Evolutionary conservation across 2,329 filamentous ascomycete species (phyloP).

Genomic region (Geoglossum cookeanum): DNA sequence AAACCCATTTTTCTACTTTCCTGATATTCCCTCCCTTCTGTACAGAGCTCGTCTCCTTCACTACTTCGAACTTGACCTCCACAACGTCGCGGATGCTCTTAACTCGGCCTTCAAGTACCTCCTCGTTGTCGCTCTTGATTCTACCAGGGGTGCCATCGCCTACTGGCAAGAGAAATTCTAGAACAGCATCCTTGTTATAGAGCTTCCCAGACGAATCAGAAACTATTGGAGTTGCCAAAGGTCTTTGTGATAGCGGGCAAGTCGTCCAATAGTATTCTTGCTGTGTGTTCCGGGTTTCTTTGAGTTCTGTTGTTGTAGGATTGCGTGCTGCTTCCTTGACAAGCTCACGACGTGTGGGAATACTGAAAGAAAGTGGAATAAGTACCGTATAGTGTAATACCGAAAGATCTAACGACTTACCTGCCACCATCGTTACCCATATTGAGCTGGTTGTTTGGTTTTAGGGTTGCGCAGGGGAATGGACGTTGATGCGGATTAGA

Average conservation of each 20-base stretch:
- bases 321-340: constrained; percentile 81
- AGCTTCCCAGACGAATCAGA: constrained; percentile 69
- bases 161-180: constrained; percentile 44
- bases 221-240: constrained; percentile 55
- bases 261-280: constrained; percentile 73
- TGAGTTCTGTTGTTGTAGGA: constrained; percentile 67
- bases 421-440: constrained; percentile 98
- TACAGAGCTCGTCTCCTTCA: constrained; percentile 15
- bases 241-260: constrained; percentile 68
- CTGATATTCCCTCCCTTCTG: constrained; percentile 21
- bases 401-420: constrained; percentile 18
- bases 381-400: constrained; percentile 3
- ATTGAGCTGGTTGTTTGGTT: not conserved
- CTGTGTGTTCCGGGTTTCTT: constrained; percentile 71
- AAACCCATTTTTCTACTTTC: constrained; percentile 47
- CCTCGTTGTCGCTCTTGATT: constrained; percentile 40
- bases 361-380: constrained; percentile 28
- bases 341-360: constrained; percentile 86
- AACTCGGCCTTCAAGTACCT: constrained; percentile 41
- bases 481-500: too few species aligned
- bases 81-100: constrained; percentile 72
- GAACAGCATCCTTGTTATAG: constrained; percentile 86
- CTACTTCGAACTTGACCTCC: constrained; percentile 57
- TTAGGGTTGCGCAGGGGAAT: not conserved
- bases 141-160: constrained; percentile 33